Base-by-base conservation (phyloP, 129 eudicot genomes). In the Saussurea involucrata region DNA sequence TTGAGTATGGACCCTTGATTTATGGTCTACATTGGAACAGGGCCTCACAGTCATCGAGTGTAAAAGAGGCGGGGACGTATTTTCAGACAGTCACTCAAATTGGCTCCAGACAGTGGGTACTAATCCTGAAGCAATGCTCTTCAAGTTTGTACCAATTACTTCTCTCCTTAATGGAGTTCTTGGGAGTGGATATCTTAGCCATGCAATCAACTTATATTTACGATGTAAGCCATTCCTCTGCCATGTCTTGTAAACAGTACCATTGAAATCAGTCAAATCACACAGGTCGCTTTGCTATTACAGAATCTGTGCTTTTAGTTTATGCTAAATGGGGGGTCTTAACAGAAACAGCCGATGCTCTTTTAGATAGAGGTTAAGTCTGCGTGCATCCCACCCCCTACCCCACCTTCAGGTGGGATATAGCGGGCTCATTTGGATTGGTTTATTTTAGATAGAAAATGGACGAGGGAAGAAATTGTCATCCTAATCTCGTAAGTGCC, bases 111-210 rank as follows among this genome's bases (percentile, higher is more conserved):
- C 96, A 3, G 89, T 92, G 21, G 82, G 92, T 13, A 77, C 84
- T 40, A 85, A 83, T 49, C 98, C 98, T 18, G 98, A 92, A 79
- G 96, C 92, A 37, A 83, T 92, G 60, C 86, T 80, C 55, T 88
- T 92, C 76, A 90, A 90, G 77, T 89, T 92, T 78, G 94, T 92
- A 49, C 98, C 98, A 5, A 88, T 92, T 79, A 88, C 96, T 69
- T 88, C 93, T 78, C 93, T 92, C 2, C 98, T 92, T 66, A 83
- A 84, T 53, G 98, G 98, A 25, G 85, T 92, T 80, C 93, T 90
- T 12, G 98, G 96, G 49, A 92, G 98, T 75, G 98, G 96, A 79
- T 90, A 92, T 86, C 96, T 92, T 63, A 90, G 96, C 65, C 98
- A 90, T 69, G 98, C 98, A 22, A 92, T 92, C 74, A 92, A 90